Evolutionary conservation across 768 basidiomycete genomes (phyloP), one percentile per base, ranked within the genome.

Genomic region (Polyporus arcularius): DNA sequence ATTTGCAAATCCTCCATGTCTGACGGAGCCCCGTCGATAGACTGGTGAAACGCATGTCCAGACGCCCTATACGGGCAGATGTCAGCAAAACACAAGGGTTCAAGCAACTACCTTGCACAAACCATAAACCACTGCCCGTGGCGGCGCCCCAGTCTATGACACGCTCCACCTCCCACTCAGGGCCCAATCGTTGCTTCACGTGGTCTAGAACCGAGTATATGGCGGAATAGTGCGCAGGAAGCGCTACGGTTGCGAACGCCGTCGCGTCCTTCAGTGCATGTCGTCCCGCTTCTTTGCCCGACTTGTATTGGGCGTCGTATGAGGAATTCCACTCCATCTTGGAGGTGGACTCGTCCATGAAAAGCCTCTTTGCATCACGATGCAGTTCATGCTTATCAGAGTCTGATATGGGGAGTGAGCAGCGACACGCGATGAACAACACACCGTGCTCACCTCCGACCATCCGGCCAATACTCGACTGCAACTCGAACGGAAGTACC

Each of bases 111-210:
- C 15, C 35, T 58, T 28, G 40, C 28, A 64, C 55, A 50, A 67
- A 94, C 94, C 94, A 96, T 31, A 95, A 79, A 2, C 87, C 92
- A 67, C 88, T 90, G 11, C 92, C 94, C 0, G 88, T 85, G 9
- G 85, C 93, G 55, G 88, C 81, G 11, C 94, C 94, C 88, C 90
- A 96, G 67, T 96, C 94, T 43, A 94, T 77, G 11, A 96, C 76
- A 38, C 76, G 80, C 30, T 85, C 76, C 55, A 85, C 77, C 35
- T 74, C 73, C 85, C 82, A 90, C n/a, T 79, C 78, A 7, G 79
- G 71, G n/a, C 83, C 87, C 40, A 94, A 66, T 56, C 93, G 79
- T 50, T 76, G 80, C 61, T 83, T 87, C 40, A 86, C 65, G 63
- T 92, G 87, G 49, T 82, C 77, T 16, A 96, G 74, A 5, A 95